A percentile compares a stretch with the other conserved stretches of the same genome.
These are phyloP conservation scores for Auriculariales sp. DNA, from an alignment of 768 basidiomycete genomes.

Conservation along the genomic window DNA sequence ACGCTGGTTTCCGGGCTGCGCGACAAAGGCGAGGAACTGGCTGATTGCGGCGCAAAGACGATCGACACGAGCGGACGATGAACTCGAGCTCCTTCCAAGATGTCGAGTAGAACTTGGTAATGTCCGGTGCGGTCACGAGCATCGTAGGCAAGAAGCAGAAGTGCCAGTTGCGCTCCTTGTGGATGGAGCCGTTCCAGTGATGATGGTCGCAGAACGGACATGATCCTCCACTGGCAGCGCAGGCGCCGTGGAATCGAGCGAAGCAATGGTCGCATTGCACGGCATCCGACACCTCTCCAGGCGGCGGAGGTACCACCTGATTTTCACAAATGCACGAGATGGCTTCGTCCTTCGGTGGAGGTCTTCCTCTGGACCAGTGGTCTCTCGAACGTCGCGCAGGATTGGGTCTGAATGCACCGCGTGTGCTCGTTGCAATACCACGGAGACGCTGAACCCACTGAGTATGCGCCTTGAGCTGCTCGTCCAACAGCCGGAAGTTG, in stretches of 20 bases:
- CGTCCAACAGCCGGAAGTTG: conserved; percentile 55
- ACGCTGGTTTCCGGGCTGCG: conserved; percentile 55
- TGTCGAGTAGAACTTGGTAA: conserved; percentile 64
- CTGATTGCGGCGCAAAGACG: conserved; percentile 61
- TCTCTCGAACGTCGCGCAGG: no score
- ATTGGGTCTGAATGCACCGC: conserved; percentile 57
- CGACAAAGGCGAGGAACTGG: conserved; percentile 63
- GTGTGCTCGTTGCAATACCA: conserved; percentile 69
- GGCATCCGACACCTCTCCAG: conserved; percentile 60
- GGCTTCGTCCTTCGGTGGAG: conserved; percentile 66
- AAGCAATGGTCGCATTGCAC: conserved; percentile 86
- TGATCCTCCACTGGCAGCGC: conserved; percentile 78
- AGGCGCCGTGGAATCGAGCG: conserved; percentile 74
- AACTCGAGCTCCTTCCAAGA: conserved; percentile 70
- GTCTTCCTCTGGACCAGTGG: no score
- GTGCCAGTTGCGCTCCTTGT: conserved; percentile 72
- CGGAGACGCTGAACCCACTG: conserved; percentile 64
- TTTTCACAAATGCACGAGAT: conserved; percentile 71
- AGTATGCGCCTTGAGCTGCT: conserved; percentile 49
- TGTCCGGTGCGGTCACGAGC: conserved; percentile 57
- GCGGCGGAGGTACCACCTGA: conserved; percentile 68
- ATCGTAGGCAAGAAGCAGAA: conserved; percentile 67
- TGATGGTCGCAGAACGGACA: conserved; percentile 87
- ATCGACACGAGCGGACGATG: conserved; percentile 67
- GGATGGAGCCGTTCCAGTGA: conserved; percentile 79